Conservation (phyloP, 2,329 filamentous ascomycete species). For the Graphilbum fragrans region DNA sequence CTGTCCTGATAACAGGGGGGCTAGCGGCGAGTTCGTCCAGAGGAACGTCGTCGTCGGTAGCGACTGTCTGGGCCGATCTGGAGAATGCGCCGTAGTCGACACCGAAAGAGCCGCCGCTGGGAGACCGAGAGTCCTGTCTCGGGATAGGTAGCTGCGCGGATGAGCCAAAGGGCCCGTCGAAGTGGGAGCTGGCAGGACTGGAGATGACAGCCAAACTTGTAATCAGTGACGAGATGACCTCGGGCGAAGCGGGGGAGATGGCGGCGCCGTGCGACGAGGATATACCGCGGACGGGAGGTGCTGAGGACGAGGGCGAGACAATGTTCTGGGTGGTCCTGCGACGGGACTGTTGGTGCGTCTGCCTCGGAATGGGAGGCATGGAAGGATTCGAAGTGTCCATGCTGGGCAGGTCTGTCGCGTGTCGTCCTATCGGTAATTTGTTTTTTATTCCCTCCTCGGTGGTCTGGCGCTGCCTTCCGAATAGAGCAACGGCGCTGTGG, state of each 20-base stretch:
- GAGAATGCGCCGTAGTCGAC: constrained; percentile 61
- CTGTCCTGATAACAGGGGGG: constrained; percentile 66
- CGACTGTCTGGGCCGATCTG: constrained; percentile 35
- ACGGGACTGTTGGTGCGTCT: constrained; percentile 18
- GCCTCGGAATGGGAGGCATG: constrained; percentile 17
- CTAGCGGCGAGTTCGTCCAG: constrained; percentile 49
- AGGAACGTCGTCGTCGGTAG: constrained; percentile 32
- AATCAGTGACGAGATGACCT: constrained; percentile 59
- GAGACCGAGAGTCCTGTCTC: constrained; percentile 18
- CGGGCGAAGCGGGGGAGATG: constrained; percentile 28
- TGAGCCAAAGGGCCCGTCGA: constrained; percentile 43
- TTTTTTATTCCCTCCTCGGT: not conserved
- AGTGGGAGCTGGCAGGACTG: constrained; percentile 55
- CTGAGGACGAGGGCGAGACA: not conserved
- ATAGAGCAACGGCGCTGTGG: no score
- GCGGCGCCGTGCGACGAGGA: constrained; percentile 8
- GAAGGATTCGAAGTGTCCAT: constrained; percentile 10
- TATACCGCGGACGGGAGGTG: constrained; percentile 3
- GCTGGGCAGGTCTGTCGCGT: constrained; percentile 2
- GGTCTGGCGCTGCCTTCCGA: not conserved
- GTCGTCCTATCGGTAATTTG: not conserved
- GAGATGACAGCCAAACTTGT: constrained; percentile 59
- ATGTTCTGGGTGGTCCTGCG: constrained; percentile 14
- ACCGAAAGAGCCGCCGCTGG: constrained; percentile 45
- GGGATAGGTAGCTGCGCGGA: constrained; percentile 18